Evolutionary conservation across 495 filamentous ascomycete genomes (phyloP), one percentile per base, ranked within the genome.

Genomic region (Chaetomidium leptoderma): DNA sequence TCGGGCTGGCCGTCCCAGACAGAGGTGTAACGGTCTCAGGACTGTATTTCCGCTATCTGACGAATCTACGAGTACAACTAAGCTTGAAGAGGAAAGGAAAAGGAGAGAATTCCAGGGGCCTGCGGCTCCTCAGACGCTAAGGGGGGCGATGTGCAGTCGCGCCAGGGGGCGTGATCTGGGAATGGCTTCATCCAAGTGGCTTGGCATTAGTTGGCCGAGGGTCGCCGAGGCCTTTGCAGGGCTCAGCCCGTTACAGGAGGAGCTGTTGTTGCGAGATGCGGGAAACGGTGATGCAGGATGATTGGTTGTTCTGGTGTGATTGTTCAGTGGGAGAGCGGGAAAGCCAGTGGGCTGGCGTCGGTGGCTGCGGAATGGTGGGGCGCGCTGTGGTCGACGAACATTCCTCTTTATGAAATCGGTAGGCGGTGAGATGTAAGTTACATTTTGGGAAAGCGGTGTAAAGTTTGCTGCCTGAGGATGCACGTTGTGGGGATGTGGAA

Each of bases 71-170:
- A 21, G 39, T 21, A 42, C 39, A 42, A 33, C 30, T 33, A 33
- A 42, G 39, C 39, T 19, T 42, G 16, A 42, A 42, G 39, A 42
- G 39, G 39, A 42, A 42, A 42, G 16, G 39, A 42, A 42, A 42
- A 42, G n/a, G 13, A 42, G 39, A 42, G 39, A 42, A 42, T 42
- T 39, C 39, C 39, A 19, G 39, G 39, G 39, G 39, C 39, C 17
- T 42, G 39, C 39, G n/a, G 39, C 39, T 17, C 39, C 16, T 42
- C 39, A 21, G 39, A 19, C 39, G 17, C 39, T 19, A 21, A 21
- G 16, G n/a, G 39, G 39, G 17, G 39, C 17, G 10, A 16, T 16
- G 35, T 16, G n/a, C n/a, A n/a, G n/a, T n/a, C n/a, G n/a, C n/a
- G 35, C 35, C 14, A 36, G 14, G 35, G 35, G 35, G 35, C 35